Conservation (phyloP, 2,329 filamentous ascomycete species). For the Calcarisporium arbuscula region DNA sequence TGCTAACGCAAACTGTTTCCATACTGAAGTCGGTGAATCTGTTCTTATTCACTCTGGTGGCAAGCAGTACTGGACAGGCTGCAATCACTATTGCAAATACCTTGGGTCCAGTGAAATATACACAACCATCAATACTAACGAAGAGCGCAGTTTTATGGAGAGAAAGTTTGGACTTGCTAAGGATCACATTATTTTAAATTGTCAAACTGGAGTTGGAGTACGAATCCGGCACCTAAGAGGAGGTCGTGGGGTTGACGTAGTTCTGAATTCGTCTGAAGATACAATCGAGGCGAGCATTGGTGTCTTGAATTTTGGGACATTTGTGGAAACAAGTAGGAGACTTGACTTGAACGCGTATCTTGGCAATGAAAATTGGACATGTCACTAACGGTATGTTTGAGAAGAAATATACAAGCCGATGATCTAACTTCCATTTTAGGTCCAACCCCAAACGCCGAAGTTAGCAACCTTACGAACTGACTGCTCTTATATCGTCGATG, state of each 20-base stretch:
- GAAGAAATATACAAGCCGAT: too few relatives aligned
- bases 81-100: constrained; percentile 10
- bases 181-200: constrained; percentile 21
- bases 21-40: constrained; percentile 13
- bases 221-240: constrained; percentile 15
- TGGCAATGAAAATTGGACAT: too few relatives aligned
- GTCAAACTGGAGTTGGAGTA: constrained; percentile 16
- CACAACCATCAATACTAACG: constrained; percentile 18
- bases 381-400: too few relatives aligned
- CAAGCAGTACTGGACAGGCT: constrained; percentile 13
- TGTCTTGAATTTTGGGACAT: too few relatives aligned
- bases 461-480: constrained; percentile 3
- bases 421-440: constrained; percentile 5
- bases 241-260: constrained; percentile 19
- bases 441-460: constrained; percentile 7
- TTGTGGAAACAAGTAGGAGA: too few relatives aligned
- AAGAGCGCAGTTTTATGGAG: constrained; percentile 19
- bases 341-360: too few relatives aligned
- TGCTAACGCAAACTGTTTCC: too few relatives aligned
- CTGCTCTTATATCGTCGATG: constrained; percentile 6
- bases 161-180: constrained; percentile 18
- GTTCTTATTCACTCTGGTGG: constrained; percentile 17
- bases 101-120: constrained; percentile 18
- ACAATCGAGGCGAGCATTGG: too few relatives aligned
- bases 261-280: constrained; percentile 27